Evolutionary conservation across 2,329 filamentous ascomycete species (phyloP).

Genomic region (Rhinocladiella mackenziei): DNA sequence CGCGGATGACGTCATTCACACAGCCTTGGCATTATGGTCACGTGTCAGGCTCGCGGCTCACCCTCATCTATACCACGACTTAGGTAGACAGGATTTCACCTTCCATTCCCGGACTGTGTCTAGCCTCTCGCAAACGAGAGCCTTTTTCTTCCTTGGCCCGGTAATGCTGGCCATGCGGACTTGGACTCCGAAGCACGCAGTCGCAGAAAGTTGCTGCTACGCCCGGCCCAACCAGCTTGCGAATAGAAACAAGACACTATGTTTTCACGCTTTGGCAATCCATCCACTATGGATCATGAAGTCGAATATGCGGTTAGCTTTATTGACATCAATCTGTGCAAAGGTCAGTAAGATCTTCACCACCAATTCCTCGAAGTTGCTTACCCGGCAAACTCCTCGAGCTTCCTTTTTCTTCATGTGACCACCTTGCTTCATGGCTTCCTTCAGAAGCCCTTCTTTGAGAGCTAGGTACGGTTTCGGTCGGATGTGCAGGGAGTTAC

Average conservation of each 20-base stretch:
- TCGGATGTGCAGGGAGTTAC: constrained; percentile 75
- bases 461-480: constrained; percentile 94
- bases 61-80: no score
- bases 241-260: background rate
- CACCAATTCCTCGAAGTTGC: constrained; percentile 7
- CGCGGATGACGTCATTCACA: no score
- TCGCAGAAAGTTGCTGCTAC: background rate
- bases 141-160: no score
- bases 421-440: constrained; percentile 84
- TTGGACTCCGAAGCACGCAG: no score
- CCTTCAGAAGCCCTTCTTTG: constrained; percentile 87
- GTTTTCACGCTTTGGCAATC: constrained; percentile 71
- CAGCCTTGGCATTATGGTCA: no score
- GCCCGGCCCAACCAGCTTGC: background rate
- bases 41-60: no score
- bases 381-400: constrained; percentile 69
- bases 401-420: constrained; percentile 90
- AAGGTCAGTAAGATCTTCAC: constrained; percentile 9
- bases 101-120: no score
- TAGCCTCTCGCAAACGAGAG: no score
- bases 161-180: no score
- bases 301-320: constrained; percentile 82
- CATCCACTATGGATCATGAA: constrained; percentile 92
- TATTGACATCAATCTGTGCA: constrained; percentile 69
- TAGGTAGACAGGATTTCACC: no score